phyloP scores from a whole-genome alignment of 2,329 filamentous ascomycete species.

The Chaetomium strumarium region DNA sequence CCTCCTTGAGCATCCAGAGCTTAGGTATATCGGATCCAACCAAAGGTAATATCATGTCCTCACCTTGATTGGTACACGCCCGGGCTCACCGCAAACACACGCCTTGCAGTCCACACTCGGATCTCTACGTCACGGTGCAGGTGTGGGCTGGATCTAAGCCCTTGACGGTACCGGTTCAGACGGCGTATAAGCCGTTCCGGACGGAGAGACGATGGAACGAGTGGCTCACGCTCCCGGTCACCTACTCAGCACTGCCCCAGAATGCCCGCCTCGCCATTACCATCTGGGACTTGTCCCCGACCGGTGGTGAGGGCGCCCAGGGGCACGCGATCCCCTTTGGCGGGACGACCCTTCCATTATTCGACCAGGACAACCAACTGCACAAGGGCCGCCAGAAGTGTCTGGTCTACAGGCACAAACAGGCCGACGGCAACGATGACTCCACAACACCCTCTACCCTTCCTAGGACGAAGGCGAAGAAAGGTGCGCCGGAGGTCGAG shows the following conservation, averaged over 20 bases:
- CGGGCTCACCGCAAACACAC: slow-evolving; percentile 5
- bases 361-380: slow-evolving; percentile 85
- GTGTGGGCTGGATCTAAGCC: slow-evolving; percentile 96
- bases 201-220: slow-evolving; percentile 79
- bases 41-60: slow-evolving; percentile 49
- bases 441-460: slow-evolving; percentile 71
- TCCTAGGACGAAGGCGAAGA: slow-evolving; percentile 46
- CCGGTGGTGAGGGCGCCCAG: slow-evolving; percentile 61
- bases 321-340: slow-evolving; percentile 86
- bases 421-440: slow-evolving; percentile 77
- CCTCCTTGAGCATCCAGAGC: slow-evolving; percentile 68
- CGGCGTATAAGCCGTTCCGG: slow-evolving; percentile 86
- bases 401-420: slow-evolving; percentile 70
- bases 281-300: slow-evolving; percentile 86
- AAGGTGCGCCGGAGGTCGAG: slow-evolving; percentile 53
- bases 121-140: slow-evolving; percentile 88
- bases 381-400: slow-evolving; percentile 93
- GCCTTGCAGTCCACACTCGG: slow-evolving; percentile 62
- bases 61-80: neutral
- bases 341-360: slow-evolving; percentile 86
- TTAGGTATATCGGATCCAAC: slow-evolving; percentile 84
- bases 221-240: slow-evolving; percentile 84
- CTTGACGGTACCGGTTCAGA: slow-evolving; percentile 85
- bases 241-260: slow-evolving; percentile 73
- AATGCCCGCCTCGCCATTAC: slow-evolving; percentile 87